Base-by-base conservation (phyloP, 768 basidiomycete species). In the Hygrocybe coccinea region DNA sequence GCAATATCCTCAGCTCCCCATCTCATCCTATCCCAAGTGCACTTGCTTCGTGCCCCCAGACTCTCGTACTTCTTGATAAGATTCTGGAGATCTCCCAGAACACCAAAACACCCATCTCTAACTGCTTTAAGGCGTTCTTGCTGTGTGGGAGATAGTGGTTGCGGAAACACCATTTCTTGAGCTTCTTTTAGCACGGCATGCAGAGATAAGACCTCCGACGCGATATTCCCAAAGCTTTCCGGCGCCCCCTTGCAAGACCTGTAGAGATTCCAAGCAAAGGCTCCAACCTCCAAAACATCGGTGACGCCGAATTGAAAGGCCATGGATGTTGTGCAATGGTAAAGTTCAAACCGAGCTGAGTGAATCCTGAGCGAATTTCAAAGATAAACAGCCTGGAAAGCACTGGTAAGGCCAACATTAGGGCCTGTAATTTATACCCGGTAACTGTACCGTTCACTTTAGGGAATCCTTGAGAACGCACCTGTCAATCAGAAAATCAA, bases 91-190 rank as follows among this genome's bases (percentile, higher is more conserved):
- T 59, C 64, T 10, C 37, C 22, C 19, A 69, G 61, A 11, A 59
- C 62, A 3, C 63, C 68, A 11, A 34, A 48, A 47, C 46, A 47
- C 6, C 46, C 46, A 19, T 47, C 46, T 21, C 46, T n/a, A 7
- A 47, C 24, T 19, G 24, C 46, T 47, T 47, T 47, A 14, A 47
- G 24, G 12, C 25, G 55, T 67, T 72, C 11, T 60, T 56, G 11
- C 55, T 19, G 58, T 74, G 73, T 54, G 68, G 71, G 22, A 81
- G 64, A 17, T 58, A 71, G 50, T 62, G 51, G 48, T 57, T 63
- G 25, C 73, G 73, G n/a, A 33, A 22, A 35, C 15, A 47, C 21
- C 3, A n/a, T 47, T 47, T 57, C 56, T 17, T 57, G 51, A 11
- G 56, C 44, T 37, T 57, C 56, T 22, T 57, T 57, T 12, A 57